Evolutionary conservation across 140 eudicot genomes (phyloP).

Genomic region (Stevia rebaudiana): DNA sequence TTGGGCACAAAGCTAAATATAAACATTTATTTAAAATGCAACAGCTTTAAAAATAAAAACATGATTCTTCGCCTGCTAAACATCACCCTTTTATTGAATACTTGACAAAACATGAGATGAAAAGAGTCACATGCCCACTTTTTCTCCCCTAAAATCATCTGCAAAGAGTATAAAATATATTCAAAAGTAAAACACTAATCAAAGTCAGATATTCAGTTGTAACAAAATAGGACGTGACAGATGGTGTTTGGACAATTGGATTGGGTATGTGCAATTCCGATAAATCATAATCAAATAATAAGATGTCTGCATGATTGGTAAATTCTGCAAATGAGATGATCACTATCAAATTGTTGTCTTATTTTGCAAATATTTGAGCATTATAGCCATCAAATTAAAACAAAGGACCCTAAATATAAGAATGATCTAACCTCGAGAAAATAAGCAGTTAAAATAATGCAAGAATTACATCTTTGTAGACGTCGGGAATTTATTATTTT

Average conservation of each 20-base stretch:
- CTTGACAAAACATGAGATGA: not conserved
- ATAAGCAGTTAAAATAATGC: not conserved
- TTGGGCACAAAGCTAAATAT: slow-evolving; percentile 16
- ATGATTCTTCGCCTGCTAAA: slow-evolving; percentile 6
- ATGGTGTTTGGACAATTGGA: not conserved
- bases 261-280: no score
- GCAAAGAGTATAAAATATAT: not conserved
- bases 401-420: not conserved
- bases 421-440: slow-evolving; percentile 32
- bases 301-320: not conserved
- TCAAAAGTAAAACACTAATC: not conserved
- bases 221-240: not conserved
- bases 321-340: not conserved
- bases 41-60: not conserved
- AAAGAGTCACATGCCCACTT: not conserved
- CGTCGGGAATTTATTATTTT: slow-evolving; percentile 61
- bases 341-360: not conserved
- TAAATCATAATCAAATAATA: no score
- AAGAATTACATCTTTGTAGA: slow-evolving; percentile 63
- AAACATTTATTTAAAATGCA: no score
- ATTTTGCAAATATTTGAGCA: not conserved
- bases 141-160: slow-evolving; percentile 11
- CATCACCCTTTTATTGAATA: not conserved
- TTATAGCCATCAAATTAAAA: not conserved
- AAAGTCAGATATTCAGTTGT: not conserved